Evolutionary conservation across 164 flowering plant genomes (phyloP), one percentile per base, ranked within the genome.

Genomic region (Liriodendron chinense): DNA sequence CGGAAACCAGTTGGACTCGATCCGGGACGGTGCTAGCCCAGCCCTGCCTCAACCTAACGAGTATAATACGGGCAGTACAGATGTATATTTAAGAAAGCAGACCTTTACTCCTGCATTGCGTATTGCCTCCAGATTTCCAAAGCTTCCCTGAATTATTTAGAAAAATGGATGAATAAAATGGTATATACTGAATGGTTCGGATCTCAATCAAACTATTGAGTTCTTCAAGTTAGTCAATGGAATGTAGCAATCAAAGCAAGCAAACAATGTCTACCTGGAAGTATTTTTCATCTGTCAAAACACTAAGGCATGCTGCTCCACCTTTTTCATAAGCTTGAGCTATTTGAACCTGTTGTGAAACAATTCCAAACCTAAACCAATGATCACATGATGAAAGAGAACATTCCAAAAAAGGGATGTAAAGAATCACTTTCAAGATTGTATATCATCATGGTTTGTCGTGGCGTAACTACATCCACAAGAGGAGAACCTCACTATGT

Each of bases 241-340:
- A 3, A 69, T 69, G 5, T 69, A 69, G 13, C 18, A 13, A 47
- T 67, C 21, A 67, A 23, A 43, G 1, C 70, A 69, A 13, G n/a
- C 24, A 53, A 23, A 66, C 47, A 66, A 26, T 23, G 23, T 61
- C 21, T 76, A 94, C 99, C 91, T 94, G 83, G 77, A 96, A 96
- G 83, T 81, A 96, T 74, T 96, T 94, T 78, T 84, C 84, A 85
- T 96, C 99, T 0, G 99, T 93, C 86, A 96, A 84, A 72, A 96
- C 98, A 85, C 98, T 94, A 47, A 96, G 96, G 82, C 99, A 96
- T 63, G 99, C 97, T 22, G 99, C 99, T 74, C 99, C 99, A 79
- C 98, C 99, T 82, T 86, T 90, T 82, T 94, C 98, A 82, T 96
- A 96, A 77, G 98, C 89, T 81, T 82, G 80, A 48, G 99, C 99